A percentile compares a stretch with the other conserved stretches of the same genome.
These are phyloP conservation scores for Saxispiralis lemnorum DNA, from an alignment of 495 filamentous ascomycete genomes.

Conservation along the genomic window DNA sequence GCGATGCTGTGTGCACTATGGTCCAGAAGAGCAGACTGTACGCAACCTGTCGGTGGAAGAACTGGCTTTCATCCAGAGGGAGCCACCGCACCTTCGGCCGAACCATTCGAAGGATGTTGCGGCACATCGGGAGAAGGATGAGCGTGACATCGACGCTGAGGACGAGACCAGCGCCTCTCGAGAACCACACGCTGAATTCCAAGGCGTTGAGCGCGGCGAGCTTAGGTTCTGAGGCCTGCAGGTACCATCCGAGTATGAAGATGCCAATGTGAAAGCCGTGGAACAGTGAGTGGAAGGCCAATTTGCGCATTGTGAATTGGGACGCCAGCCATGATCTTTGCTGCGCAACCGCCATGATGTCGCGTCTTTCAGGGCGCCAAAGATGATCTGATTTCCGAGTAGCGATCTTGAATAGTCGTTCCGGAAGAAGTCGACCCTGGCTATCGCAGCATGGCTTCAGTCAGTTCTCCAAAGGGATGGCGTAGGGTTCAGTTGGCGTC, in stretches of 20 bases:
- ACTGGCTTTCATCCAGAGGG: conserved; percentile 84
- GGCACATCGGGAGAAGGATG: conserved; percentile 86
- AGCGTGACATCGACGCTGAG: conserved; percentile 69
- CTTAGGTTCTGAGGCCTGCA: conserved; percentile 44
- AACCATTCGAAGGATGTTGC: conserved; percentile 66
- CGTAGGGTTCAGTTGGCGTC: too few species aligned
- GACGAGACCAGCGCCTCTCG: conserved; percentile 73
- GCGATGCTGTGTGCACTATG: conserved; percentile 54
- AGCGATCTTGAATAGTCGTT: too few species aligned
- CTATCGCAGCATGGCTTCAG: too few species aligned
- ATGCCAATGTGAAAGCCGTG: conserved; percentile 66
- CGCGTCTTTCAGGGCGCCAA: not conserved
- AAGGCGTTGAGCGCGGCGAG: conserved; percentile 67
- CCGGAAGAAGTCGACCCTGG: too few species aligned
- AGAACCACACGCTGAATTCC: conserved; percentile 82
- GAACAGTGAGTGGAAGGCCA: conserved; percentile 66
- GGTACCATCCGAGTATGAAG: conserved; percentile 81
- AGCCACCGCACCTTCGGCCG: conserved; percentile 77
- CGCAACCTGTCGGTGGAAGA: conserved; percentile 92
- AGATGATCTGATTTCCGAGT: too few species aligned
- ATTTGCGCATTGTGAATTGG: conserved; percentile 18
- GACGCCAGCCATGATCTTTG: conserved; percentile 10
- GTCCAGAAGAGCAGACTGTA: conserved; percentile 75
- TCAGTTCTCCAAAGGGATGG: too few species aligned
- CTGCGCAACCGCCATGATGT: conserved; percentile 8